These are phyloP conservation scores for Boletus rubropictus DNA, from an alignment of 768 basidiomycete genomes.

Conservation along the genomic window DNA sequence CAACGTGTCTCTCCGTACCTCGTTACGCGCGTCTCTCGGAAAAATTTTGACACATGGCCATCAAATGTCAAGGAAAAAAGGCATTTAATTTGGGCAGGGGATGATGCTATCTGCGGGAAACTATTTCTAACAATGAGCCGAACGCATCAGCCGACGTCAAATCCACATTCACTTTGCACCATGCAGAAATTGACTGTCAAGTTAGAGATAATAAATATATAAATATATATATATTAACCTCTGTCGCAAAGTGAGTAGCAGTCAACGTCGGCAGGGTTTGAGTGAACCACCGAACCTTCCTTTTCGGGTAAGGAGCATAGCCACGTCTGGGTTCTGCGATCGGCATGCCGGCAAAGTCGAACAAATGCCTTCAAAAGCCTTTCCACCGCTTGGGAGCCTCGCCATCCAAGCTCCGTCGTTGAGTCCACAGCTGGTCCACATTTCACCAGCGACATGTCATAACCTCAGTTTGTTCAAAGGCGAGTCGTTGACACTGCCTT, in stretches of 20 bases:
- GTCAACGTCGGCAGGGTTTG: background rate
- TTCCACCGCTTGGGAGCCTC: constrained; percentile 57
- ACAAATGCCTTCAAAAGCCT: constrained; percentile 37
- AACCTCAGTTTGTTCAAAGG: constrained; percentile 76
- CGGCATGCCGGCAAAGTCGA: constrained; percentile 25
- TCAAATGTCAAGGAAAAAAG: constrained; percentile 22
- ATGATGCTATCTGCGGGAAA: constrained; percentile 11
- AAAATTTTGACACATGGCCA: constrained; percentile 21
- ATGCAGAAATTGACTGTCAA: constrained; percentile 25
- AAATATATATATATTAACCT: background rate
- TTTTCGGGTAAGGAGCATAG: constrained; percentile 18
- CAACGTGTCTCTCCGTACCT: constrained; percentile 16
- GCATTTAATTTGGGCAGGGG: constrained; percentile 4
- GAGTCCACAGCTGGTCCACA: constrained; percentile 59
- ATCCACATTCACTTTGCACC: constrained; percentile 10
- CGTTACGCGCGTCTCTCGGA: constrained; percentile 17
- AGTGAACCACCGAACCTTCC: constrained; percentile 29
- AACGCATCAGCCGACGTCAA: constrained; percentile 24
- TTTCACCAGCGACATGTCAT: constrained; percentile 68
- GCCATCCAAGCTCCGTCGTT: constrained; percentile 61
- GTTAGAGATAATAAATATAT: background rate
- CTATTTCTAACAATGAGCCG: constrained; percentile 25
- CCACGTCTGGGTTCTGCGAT: constrained; percentile 18
- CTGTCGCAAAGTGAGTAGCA: background rate
- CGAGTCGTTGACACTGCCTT: constrained; percentile 8